Conservation (phyloP, 2,329 filamentous ascomycete species). For the Fusarium torreyae region DNA sequence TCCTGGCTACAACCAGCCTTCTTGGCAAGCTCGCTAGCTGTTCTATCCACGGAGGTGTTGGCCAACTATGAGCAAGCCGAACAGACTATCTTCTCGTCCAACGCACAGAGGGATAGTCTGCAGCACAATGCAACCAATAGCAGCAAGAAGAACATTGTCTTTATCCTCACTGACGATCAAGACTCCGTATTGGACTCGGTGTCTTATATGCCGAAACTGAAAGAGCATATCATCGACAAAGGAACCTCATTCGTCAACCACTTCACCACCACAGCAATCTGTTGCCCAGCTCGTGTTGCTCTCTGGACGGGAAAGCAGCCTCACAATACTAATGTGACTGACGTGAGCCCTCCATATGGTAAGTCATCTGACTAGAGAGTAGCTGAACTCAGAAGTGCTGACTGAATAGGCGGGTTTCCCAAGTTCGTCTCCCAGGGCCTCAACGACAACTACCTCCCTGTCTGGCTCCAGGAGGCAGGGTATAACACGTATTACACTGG, state of each 20-base stretch:
- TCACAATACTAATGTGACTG: slow-evolving; percentile 80
- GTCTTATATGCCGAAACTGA: slow-evolving; percentile 71
- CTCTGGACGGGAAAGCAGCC: slow-evolving; percentile 76
- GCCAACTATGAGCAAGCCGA: neutral
- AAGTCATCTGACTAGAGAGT: slow-evolving; percentile 20
- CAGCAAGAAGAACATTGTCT: slow-evolving; percentile 69
- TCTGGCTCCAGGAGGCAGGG: slow-evolving; percentile 79
- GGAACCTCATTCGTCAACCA: slow-evolving; percentile 74
- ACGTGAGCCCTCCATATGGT: slow-evolving; percentile 67
- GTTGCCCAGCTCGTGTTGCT: slow-evolving; percentile 77
- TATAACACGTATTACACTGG: slow-evolving; percentile 82
- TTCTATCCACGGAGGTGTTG: neutral
- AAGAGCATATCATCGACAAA: slow-evolving; percentile 69
- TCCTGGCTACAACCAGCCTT: slow-evolving; percentile 16
- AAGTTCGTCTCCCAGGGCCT: slow-evolving; percentile 76
- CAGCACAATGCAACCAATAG: neutral
- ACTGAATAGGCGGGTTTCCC: slow-evolving; percentile 64
- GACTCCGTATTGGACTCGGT: slow-evolving; percentile 74
- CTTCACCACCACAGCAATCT: slow-evolving; percentile 76
- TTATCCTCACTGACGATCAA: slow-evolving; percentile 79
- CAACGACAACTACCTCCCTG: slow-evolving; percentile 77
- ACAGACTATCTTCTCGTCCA: slow-evolving; percentile 1
- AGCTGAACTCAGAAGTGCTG: neutral
- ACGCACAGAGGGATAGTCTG: neutral
- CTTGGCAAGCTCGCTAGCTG: slow-evolving; percentile 5